phyloP scores from a whole-genome alignment of 768 basidiomycete genomes.

The Kwoniella sp. region DNA sequence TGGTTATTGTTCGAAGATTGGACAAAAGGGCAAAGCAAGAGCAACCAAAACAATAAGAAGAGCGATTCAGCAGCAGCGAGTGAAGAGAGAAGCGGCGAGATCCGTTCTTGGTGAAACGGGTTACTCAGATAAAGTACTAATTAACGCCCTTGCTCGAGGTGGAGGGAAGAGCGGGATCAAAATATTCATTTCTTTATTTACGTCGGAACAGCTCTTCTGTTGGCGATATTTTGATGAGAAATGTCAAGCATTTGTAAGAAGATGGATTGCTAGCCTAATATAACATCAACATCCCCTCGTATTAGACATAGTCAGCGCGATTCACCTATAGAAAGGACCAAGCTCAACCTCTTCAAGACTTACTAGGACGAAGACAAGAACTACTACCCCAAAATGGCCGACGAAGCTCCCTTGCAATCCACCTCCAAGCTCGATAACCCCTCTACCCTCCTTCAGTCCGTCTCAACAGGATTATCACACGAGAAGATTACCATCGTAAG shows the following conservation, averaged over 20 bases:
- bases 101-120: no score
- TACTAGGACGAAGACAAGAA: not conserved
- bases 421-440: slow-evolving; percentile 41
- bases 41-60: no score
- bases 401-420: slow-evolving; percentile 25
- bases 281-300: no score
- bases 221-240: slow-evolving; percentile 1
- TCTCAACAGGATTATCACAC: slow-evolving; percentile 30
- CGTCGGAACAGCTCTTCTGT: not conserved
- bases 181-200: not conserved
- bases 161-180: not conserved
- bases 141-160: no score
- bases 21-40: not conserved
- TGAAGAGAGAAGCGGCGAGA: no score
- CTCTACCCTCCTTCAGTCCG: slow-evolving; percentile 41
- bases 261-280: no score
- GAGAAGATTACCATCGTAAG: slow-evolving; percentile 55
- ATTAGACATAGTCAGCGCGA: no score
- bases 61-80: no score
- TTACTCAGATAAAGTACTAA: no score
- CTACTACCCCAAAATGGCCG: slow-evolving; percentile 18
- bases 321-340: no score
- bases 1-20: not conserved
- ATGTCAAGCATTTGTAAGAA: no score
- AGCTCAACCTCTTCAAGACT: no score